Evolutionary conservation across 2,329 filamentous ascomycete species (phyloP).

Genomic region (Thielaviopsis ethacetica): DNA sequence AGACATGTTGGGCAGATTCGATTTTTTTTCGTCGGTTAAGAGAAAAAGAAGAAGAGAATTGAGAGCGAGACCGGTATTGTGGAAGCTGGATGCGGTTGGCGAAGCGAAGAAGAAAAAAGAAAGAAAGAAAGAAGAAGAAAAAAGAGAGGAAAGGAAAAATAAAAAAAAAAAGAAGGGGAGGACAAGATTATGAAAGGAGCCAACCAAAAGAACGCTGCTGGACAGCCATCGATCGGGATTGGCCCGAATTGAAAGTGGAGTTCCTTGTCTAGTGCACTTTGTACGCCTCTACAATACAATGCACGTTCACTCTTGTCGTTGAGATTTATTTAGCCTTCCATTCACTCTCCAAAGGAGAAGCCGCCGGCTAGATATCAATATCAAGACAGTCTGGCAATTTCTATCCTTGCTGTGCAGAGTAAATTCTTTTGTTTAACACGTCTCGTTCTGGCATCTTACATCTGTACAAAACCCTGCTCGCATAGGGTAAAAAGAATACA

Average conservation of each 20-base stretch:
- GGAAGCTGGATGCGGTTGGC: neutral
- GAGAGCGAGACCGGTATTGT: neutral
- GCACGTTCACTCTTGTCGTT: neutral
- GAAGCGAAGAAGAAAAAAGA: neutral
- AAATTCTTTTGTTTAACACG: neutral
- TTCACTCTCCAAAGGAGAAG: neutral
- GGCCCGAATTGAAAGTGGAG: neutral
- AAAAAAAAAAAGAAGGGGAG: neutral
- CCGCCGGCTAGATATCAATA: neutral
- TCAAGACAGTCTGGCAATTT: neutral
- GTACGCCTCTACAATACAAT: neutral
- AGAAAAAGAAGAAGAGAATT: slow-evolving; percentile 7
- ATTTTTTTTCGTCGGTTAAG: neutral
- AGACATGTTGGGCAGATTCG: slow-evolving; percentile 18
- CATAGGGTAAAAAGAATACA: neutral
- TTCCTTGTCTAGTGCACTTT: neutral
- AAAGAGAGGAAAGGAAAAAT: neutral
- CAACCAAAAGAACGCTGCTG: neutral
- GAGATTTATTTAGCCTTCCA: neutral
- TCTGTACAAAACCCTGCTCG: neutral
- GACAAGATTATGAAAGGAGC: slow-evolving; percentile 1
- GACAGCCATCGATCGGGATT: neutral
- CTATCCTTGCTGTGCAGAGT: neutral
- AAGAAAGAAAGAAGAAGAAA: neutral
- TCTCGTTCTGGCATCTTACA: neutral